Percentiles rank a stretch among this genome's conserved stretches.
phyloP scores from a whole-genome alignment of 768 basidiomycete genomes.

The Psilocybe cubensis region DNA sequence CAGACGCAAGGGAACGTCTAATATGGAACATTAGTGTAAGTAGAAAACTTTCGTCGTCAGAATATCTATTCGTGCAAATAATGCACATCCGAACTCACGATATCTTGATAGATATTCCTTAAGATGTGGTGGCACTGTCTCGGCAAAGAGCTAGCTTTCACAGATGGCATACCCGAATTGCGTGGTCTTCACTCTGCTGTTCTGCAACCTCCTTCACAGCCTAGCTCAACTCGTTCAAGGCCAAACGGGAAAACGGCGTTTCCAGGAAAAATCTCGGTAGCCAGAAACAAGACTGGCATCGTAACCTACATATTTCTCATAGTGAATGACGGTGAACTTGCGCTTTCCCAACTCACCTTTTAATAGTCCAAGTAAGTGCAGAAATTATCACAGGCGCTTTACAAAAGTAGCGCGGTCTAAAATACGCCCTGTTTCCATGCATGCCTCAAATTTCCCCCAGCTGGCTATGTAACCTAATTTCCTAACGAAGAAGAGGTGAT shows the following conservation, averaged over 20 bases:
- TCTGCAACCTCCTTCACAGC: neutral
- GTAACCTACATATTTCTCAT: neutral
- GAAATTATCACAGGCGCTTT: slow-evolving; percentile 3
- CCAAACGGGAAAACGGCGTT: slow-evolving; percentile 18
- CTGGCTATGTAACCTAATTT: neutral
- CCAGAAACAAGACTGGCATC: neutral
- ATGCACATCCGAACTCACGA: neutral
- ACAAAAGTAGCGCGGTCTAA: neutral
- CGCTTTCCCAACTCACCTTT: slow-evolving; percentile 13
- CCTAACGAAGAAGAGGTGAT: neutral
- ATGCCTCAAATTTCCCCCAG: neutral
- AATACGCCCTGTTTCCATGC: neutral
- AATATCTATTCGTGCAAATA: neutral
- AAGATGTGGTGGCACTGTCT: neutral
- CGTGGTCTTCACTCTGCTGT: neutral
- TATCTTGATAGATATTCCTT: too few species aligned
- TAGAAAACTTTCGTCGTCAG: too few species aligned
- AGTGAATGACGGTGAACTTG: neutral
- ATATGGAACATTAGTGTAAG: too few species aligned
- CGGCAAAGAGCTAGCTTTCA: neutral
- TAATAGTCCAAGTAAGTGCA: slow-evolving; percentile 7
- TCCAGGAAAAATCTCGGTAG: slow-evolving; percentile 17
- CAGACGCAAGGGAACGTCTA: too few species aligned
- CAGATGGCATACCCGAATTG: neutral
- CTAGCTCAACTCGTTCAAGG: neutral